Conservation (phyloP, 192 early-diverging fungal species). For the Coemansia sp. region DNA sequence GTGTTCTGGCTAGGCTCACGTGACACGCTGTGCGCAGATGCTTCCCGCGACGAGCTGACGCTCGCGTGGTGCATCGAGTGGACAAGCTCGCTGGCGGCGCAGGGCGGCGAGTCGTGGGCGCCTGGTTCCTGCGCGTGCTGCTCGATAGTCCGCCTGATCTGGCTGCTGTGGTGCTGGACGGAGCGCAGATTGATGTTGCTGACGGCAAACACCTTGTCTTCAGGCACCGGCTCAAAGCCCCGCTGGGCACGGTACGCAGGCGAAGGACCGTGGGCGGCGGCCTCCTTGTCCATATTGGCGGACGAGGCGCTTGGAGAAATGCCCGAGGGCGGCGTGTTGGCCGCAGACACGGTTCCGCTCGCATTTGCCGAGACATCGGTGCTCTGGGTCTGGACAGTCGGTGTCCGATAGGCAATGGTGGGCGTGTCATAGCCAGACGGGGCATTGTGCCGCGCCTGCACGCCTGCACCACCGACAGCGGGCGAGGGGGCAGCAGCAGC, state of each 20-base stretch:
- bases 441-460: slow-evolving; percentile 12
- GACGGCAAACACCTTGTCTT: slow-evolving; percentile 45
- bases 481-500: background rate
- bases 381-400: slow-evolving; percentile 40
- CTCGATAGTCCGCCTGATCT: slow-evolving; percentile 26
- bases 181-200: slow-evolving; percentile 41
- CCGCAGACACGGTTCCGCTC: slow-evolving; percentile 22
- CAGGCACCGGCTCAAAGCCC: slow-evolving; percentile 41
- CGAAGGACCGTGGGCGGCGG: background rate
- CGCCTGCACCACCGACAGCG: slow-evolving; percentile 13
- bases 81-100: slow-evolving; percentile 17
- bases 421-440: slow-evolving; percentile 27
- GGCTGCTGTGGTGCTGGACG: slow-evolving; percentile 30
- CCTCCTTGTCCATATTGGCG: slow-evolving; percentile 19
- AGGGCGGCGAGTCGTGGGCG: slow-evolving; percentile 6
- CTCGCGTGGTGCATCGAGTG: slow-evolving; percentile 10
- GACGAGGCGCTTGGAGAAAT: slow-evolving; percentile 21
- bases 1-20: slow-evolving; percentile 49
- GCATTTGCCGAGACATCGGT: slow-evolving; percentile 23
- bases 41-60: slow-evolving; percentile 24
- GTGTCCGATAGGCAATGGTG: slow-evolving; percentile 48
- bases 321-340: slow-evolving; percentile 31
- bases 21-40: slow-evolving; percentile 31
- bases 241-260: slow-evolving; percentile 41
- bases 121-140: slow-evolving; percentile 2